Evolutionary conservation across 768 basidiomycete genomes (phyloP), one percentile per base, ranked within the genome.

Genomic region (Trametes cubensis): DNA sequence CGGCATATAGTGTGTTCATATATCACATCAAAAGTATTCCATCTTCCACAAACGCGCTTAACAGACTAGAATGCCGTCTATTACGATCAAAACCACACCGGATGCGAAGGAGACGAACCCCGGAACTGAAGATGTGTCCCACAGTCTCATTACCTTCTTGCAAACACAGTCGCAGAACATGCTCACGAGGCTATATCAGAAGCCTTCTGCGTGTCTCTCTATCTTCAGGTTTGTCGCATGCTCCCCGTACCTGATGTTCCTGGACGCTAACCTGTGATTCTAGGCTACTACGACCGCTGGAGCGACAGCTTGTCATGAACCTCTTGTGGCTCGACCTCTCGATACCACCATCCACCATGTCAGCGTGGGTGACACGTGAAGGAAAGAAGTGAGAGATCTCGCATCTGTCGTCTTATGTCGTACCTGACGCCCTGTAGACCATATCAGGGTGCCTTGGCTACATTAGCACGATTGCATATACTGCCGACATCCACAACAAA

Each of bases 221-320:
- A 87, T 97, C 74, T 94, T 94, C 75, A 85, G 94, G 90, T 92
- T 63, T 65, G 79, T 72, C 51, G 46, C 50, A n/a, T 45, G 41
- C 20, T 23, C 18, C 23, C 38, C 10, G 26, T 15, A 4, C 21
- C 21, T 50, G 46, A 15, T 6, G 13, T 14, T 17, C 8, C 23
- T 30, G 41, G 2, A 11, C 34, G 23, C 44, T 61, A 21, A 51
- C 50, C 13, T 14, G 5, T 11, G 26, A 15, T 46, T 18, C 26
- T 70, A 94, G 93, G 55, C 78, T 96, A 25, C 75, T 97, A 40
- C 85, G 84, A 2, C 85, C 91, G 20, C 71, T 95, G 21, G 90
- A 94, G 69, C 81, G 92, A 58, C 94, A 96, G 71, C 78, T 95
- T 26, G 83, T 94, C 34, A 90, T 95, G 87, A 92, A 88, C 71